A percentile compares a stretch with the other conserved stretches of the same genome.
Conservation (phyloP, 192 early-diverging fungal species). For the Neocallimastix lanati region DNA sequence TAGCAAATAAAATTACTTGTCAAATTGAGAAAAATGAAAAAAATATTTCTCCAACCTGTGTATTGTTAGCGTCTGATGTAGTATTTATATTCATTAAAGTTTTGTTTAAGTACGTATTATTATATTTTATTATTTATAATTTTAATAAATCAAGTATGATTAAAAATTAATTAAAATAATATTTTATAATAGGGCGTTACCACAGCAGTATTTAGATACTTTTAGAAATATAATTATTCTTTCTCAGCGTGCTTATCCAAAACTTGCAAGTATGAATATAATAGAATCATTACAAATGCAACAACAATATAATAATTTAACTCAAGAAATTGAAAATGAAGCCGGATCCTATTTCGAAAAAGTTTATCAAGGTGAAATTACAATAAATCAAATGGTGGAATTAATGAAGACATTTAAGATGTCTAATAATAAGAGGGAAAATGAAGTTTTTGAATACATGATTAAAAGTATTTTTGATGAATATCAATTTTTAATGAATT, state of each 20-base stretch:
- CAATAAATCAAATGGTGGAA: constrained; percentile 69
- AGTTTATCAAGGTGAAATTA: constrained; percentile 60
- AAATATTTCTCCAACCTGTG: constrained; percentile 11
- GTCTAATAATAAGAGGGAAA: constrained; percentile 51
- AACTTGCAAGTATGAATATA: not conserved
- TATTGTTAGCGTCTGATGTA: constrained; percentile 43
- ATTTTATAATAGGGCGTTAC: not conserved
- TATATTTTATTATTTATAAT: constrained; percentile 5
- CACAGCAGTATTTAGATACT: not conserved
- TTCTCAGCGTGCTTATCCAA: not conserved
- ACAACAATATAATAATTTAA: not conserved
- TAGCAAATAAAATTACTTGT: constrained; percentile 37
- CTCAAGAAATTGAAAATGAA: constrained; percentile 3
- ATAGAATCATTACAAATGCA: not conserved
- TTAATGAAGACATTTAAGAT: constrained; percentile 60
- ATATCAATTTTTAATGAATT: constrained; percentile 82
- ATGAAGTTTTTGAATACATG: constrained; percentile 75
- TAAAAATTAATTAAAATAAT: too few species aligned
- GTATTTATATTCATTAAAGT: constrained; percentile 47
- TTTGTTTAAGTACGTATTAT: constrained; percentile 16
- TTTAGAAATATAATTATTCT: not conserved
- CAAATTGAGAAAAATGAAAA: constrained; percentile 24
- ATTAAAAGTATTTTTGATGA: constrained; percentile 90
- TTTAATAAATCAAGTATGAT: too few species aligned
- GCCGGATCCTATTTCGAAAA: constrained; percentile 39